These are phyloP conservation scores for Selenicereus undatus DNA, from an alignment of 148 eudicot species.

Conservation along the genomic window DNA sequence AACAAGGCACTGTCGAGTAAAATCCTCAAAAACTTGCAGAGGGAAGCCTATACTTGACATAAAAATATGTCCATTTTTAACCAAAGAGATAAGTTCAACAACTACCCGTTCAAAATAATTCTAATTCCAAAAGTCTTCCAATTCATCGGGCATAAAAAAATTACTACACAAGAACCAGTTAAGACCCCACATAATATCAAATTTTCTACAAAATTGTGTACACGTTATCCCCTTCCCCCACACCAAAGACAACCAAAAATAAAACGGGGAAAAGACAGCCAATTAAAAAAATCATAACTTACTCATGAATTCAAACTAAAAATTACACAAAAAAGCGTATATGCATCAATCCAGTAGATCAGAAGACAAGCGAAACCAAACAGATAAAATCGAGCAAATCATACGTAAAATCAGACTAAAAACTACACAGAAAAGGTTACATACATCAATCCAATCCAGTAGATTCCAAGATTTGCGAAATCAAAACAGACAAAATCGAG, in stretches of 20 bases:
- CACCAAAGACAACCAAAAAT: background rate
- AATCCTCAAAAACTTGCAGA: background rate
- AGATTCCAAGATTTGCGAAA: constrained; percentile 1
- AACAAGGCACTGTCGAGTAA: background rate
- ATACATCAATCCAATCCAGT: background rate
- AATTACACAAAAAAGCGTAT: background rate
- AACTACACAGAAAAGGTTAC: background rate
- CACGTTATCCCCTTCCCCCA: too few species aligned
- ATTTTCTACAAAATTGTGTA: background rate
- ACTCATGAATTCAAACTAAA: background rate
- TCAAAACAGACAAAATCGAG: background rate
- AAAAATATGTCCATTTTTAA: background rate
- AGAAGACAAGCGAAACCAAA: background rate
- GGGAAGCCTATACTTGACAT: background rate
- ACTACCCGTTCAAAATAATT: too few species aligned
- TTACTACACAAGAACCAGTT: background rate
- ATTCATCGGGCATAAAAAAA: background rate
- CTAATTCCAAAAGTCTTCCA: background rate
- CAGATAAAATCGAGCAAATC: background rate
- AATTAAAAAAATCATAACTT: background rate
- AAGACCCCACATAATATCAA: background rate
- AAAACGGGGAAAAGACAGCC: background rate
- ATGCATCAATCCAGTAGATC: constrained; percentile 7
- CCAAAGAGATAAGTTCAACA: background rate
- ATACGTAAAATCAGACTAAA: background rate